Conservation (phyloP, 2,329 filamentous ascomycete species). For the Ophiosphaerella korrae region DNA sequence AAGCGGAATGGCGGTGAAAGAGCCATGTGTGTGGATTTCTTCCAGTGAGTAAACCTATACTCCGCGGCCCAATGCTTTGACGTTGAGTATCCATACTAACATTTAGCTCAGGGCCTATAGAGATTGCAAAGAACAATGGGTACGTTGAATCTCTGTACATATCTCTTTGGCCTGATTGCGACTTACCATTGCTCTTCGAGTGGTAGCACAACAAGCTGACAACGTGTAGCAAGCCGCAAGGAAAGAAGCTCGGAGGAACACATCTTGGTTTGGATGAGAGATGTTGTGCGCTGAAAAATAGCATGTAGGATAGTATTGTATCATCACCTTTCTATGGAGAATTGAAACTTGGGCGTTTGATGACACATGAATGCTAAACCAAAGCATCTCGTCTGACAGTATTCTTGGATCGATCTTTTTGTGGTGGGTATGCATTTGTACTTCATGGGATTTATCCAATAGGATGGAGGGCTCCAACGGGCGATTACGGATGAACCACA, state of each 20-base stretch:
- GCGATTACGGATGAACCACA: too few relatives aligned
- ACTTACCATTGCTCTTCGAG: neutral
- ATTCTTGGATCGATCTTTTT: neutral
- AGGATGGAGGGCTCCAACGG: too few relatives aligned
- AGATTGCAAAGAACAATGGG: constrained; percentile 95
- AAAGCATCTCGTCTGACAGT: neutral
- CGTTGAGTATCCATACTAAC: constrained; percentile 1
- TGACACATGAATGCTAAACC: neutral
- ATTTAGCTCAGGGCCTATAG: constrained; percentile 73
- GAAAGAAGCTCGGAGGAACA: constrained; percentile 27
- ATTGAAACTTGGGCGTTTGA: neutral
- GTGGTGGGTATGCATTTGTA: neutral
- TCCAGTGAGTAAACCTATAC: constrained; percentile 66
- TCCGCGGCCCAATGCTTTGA: neutral
- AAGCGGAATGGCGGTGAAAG: constrained; percentile 86
- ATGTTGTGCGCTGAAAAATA: neutral
- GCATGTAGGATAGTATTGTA: neutral
- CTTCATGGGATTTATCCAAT: too few relatives aligned
- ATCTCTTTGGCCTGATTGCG: neutral
- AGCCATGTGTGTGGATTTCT: constrained; percentile 92
- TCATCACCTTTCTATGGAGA: neutral
- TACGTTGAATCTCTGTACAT: constrained; percentile 52
- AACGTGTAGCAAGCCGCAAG: constrained; percentile 23
- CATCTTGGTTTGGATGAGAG: constrained; percentile 26
- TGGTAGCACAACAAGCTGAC: constrained; percentile 4